A percentile compares a stretch with the other conserved stretches of the same genome.
phyloP scores from a whole-genome alignment of 176 grass and related monocot genomes.

The Zizania latifolia region DNA sequence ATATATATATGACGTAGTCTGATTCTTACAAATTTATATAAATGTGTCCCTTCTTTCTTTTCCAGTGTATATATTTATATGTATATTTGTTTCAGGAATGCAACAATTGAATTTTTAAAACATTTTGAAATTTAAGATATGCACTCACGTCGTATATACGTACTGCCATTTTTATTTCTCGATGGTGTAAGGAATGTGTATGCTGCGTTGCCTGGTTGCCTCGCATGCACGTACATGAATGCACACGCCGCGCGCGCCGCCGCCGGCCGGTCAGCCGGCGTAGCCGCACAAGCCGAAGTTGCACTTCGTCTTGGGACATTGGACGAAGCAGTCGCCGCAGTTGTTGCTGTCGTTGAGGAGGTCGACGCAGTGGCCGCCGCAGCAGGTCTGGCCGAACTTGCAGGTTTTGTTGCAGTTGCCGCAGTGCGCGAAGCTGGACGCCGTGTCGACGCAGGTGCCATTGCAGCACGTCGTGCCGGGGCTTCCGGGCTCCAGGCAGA shows the following conservation, averaged over 20 bases:
- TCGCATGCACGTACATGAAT: not conserved
- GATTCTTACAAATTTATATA: not conserved
- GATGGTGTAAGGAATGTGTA: not conserved
- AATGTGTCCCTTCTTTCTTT: not conserved
- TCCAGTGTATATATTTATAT: not conserved
- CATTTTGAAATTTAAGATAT: too few species aligned
- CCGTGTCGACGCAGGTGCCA: conserved; percentile 24
- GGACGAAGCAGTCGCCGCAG: conserved; percentile 31
- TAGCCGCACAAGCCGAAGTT: conserved; percentile 24
- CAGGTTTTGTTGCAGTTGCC: conserved; percentile 31
- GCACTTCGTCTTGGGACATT: conserved; percentile 19
- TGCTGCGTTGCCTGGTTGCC: not conserved
- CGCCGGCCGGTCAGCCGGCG: conserved; percentile 11
- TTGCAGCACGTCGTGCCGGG: conserved; percentile 46
- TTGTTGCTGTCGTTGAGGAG: conserved; percentile 21
- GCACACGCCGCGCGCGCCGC: not conserved
- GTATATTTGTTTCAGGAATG: conserved; percentile 4
- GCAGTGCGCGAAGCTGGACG: conserved; percentile 17
- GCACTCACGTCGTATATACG: conserved; percentile 38
- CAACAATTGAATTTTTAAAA: conserved; percentile 19
- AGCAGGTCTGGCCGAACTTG: conserved; percentile 25
- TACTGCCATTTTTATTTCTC: conserved; percentile 32
- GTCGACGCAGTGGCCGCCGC: conserved; percentile 35
- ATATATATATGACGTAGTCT: not conserved
- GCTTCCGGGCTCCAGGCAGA: conserved; percentile 20